Base-by-base conservation (phyloP, 1,284 basidiomycete species). In the Ganoderma lingzhi region DNA sequence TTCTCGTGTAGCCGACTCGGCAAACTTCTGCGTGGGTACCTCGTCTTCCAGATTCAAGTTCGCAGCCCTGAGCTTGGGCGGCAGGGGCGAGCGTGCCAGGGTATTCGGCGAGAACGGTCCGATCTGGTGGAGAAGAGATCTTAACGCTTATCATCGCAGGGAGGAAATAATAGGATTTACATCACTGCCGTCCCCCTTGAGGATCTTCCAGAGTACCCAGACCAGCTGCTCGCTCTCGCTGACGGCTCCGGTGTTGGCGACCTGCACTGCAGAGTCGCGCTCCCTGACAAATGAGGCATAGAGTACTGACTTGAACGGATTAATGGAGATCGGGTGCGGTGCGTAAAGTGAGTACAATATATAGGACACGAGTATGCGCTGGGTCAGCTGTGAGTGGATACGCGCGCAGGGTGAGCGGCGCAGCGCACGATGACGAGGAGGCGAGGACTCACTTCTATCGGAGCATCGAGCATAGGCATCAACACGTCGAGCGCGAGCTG, bases 191-290 rank as follows among this genome's bases (percentile, higher is more conserved):
- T 93, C 91, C 62, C 92, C 92, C 76, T 88, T 91, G 66, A 93
- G 81, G 67, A 93, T 91, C 81, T 93, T 93, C 91, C 91, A 93
- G 66, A 93, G 82, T 44, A 93, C 92, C 92, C 92, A 93, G 44
- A 93, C 89, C 61, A 93, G 82, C 75, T 92, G 92, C 77, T 93
- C 92, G 77, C 87, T 92, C 65, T 88, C 85, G 70, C 86, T 86
- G 63, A 84, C 81, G 30, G 85, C 86, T 56, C 87, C 88, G 42
- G 84, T 82, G 44, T 81, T 82, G 39, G 88, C 81, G 64, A 88
- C 78, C 66, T 78, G 80, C 53, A 86, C 80, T 19, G 91, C 91
- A 74, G 82, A 81, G 72, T 88, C 87, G 72, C 89, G 84, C 80
- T 93, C 92, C 76, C 84, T 86, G 55, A 86, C 76, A 76, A 93